phyloP scores from a whole-genome alignment of 2,329 filamentous ascomycete species.

The Magnaporthiopsis rhizophila region DNA sequence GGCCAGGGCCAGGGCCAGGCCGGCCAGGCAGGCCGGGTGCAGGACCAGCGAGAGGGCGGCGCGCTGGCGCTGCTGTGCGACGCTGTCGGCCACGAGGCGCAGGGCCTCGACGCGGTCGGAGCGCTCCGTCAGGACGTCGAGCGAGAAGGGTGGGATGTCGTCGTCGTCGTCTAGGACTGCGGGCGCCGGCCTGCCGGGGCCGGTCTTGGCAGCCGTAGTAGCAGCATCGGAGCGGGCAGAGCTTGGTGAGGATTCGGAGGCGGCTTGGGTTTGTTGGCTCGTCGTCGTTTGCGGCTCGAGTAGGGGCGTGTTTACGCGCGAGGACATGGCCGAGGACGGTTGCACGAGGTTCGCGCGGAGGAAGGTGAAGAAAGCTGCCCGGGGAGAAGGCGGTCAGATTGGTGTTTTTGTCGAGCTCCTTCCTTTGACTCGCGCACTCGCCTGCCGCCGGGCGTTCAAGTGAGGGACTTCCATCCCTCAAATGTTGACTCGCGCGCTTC shows the following conservation, averaged over 20 bases:
- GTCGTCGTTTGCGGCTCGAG: slow-evolving; percentile 45
- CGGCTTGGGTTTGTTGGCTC: slow-evolving; percentile 8
- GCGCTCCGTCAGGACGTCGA: slow-evolving; percentile 45
- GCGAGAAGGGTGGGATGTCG: slow-evolving; percentile 55
- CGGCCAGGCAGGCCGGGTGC: slow-evolving; percentile 47
- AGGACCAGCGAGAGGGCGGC: slow-evolving; percentile 56
- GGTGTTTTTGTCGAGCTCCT: not conserved
- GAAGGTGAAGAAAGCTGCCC: slow-evolving; percentile 72
- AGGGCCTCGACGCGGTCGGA: slow-evolving; percentile 60
- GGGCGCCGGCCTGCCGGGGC: slow-evolving; percentile 14
- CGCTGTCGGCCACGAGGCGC: slow-evolving; percentile 68
- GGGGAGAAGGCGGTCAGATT: not conserved
- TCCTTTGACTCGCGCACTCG: not conserved
- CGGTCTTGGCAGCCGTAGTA: not conserved
- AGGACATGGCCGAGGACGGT: slow-evolving; percentile 50
- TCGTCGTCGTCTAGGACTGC: slow-evolving; percentile 24
- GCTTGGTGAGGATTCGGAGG: not conserved
- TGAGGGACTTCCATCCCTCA: not conserved
- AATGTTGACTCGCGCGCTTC: not conserved
- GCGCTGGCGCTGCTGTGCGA: slow-evolving; percentile 71
- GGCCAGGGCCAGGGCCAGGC: slow-evolving; percentile 35
- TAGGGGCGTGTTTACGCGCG: slow-evolving; percentile 57
- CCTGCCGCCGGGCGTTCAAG: not conserved
- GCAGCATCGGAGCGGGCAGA: not conserved
- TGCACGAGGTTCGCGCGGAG: slow-evolving; percentile 73